phyloP scores from a whole-genome alignment of 139 green algal genomes.

The Yamagishiella unicocca region DNA sequence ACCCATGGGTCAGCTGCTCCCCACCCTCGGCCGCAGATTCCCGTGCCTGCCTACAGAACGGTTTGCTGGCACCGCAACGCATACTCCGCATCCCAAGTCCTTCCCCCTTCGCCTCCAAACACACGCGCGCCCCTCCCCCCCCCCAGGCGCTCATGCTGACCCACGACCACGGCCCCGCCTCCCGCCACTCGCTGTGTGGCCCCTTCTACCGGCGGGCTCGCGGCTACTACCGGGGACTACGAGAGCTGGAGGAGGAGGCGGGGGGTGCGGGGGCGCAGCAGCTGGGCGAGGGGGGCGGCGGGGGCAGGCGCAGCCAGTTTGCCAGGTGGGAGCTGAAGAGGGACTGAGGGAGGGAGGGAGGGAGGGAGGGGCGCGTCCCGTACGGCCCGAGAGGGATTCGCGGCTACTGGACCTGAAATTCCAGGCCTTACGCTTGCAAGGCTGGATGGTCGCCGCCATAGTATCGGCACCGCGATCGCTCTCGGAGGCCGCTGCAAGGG shows the following conservation, averaged over 20 bases:
- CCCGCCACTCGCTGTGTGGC: conserved; percentile 49
- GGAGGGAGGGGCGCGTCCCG: background rate
- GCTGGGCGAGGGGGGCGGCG: background rate
- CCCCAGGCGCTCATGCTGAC: conserved; percentile 22
- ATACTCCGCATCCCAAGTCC: too few relatives aligned
- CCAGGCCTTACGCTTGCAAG: too few relatives aligned
- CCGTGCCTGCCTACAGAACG: too few relatives aligned
- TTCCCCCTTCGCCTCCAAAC: too few relatives aligned
- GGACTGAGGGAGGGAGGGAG: background rate
- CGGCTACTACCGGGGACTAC: conserved; percentile 41
- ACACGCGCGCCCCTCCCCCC: background rate
- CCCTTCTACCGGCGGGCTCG: conserved; percentile 47
- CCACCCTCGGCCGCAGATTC: too few relatives aligned
- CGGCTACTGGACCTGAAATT: too few relatives aligned
- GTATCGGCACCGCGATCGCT: too few relatives aligned
- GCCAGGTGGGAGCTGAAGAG: background rate
- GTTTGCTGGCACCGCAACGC: too few relatives aligned
- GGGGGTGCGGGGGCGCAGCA: background rate
- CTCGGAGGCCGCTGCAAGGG: too few relatives aligned
- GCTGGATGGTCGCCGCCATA: too few relatives aligned
- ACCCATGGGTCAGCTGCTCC: too few relatives aligned
- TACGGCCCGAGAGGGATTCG: too few relatives aligned
- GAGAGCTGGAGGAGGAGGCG: background rate
- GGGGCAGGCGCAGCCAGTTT: background rate
- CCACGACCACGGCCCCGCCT: conserved; percentile 50